These are phyloP conservation scores for Xylaria castorea DNA, from an alignment of 495 filamentous ascomycete genomes.

Conservation along the genomic window DNA sequence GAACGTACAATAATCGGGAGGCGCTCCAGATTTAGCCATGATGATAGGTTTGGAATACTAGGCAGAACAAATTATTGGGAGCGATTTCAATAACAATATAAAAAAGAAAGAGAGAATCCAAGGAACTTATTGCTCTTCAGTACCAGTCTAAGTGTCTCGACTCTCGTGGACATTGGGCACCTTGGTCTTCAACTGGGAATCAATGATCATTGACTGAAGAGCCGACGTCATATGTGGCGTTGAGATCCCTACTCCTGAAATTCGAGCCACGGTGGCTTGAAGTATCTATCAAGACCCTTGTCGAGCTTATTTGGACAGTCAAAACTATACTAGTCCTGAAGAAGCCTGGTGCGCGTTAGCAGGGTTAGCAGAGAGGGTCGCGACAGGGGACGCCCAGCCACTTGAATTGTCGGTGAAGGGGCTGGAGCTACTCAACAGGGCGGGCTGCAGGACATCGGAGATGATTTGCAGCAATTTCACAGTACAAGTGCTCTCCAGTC, in stretches of 20 bases:
- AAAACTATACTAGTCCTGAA: slow-evolving; percentile 2
- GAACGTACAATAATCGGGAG: slow-evolving; percentile 61
- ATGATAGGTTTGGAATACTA: slow-evolving; percentile 22
- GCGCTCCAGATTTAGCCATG: slow-evolving; percentile 49
- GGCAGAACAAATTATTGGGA: neutral
- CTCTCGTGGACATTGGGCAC: neutral
- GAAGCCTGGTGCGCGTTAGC: neutral
- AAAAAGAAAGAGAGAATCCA: neutral
- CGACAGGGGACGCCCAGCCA: slow-evolving; percentile 34
- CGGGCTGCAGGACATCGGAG: slow-evolving; percentile 18
- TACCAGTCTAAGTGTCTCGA: neutral
- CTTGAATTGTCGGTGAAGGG: slow-evolving; percentile 46
- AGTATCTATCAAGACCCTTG: slow-evolving; percentile 15
- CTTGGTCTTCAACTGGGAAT: neutral
- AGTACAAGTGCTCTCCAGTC: neutral
- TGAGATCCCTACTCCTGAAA: slow-evolving; percentile 18
- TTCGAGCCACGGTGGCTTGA: slow-evolving; percentile 42
- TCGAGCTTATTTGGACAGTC: too few relatives aligned
- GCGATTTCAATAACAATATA: neutral
- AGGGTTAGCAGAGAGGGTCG: neutral
- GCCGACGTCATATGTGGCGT: slow-evolving; percentile 52
- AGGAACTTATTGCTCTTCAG: neutral
- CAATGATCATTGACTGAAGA: slow-evolving; percentile 8
- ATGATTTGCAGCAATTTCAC: slow-evolving; percentile 26
- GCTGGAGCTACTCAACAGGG: slow-evolving; percentile 5